Evolutionary conservation across 1,284 basidiomycete species (phyloP).

Genomic region (Waitea zeae): DNA sequence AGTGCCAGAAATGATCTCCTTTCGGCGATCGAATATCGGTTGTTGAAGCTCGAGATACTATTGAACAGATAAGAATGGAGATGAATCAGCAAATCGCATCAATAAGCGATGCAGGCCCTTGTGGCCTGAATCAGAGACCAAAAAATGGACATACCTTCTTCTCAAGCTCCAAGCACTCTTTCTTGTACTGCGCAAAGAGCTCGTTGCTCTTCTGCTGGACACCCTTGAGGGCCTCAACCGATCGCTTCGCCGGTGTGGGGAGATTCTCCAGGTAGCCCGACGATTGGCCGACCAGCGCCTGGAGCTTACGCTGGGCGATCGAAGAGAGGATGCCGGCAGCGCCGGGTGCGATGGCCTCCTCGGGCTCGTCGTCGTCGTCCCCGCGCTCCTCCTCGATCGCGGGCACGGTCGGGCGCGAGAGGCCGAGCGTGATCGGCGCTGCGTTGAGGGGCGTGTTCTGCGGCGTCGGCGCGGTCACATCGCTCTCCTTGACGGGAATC

Average conservation of each 20-base stretch:
- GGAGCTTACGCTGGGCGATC: slow-evolving; percentile 49
- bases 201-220: slow-evolving; percentile 88
- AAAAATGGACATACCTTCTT: slow-evolving; percentile 89
- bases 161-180: slow-evolving; percentile 91
- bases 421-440: slow-evolving; percentile 45
- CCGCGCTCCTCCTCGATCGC: slow-evolving; percentile 55
- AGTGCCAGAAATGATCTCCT: slow-evolving; percentile 70
- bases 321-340: slow-evolving; percentile 32
- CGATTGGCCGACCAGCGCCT: slow-evolving; percentile 56
- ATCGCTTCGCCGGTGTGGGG: slow-evolving; percentile 68
- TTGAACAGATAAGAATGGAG: too few relatives aligned
- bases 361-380: slow-evolving; percentile 25
- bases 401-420: slow-evolving; percentile 52
- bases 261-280: slow-evolving; percentile 82
- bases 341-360: slow-evolving; percentile 12
- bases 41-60: slow-evolving; percentile 77
- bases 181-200: slow-evolving; percentile 91
- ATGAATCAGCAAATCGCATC: slow-evolving; percentile 1
- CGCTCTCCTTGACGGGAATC: slow-evolving; percentile 24
- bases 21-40: slow-evolving; percentile 80
- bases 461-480: slow-evolving; percentile 55
- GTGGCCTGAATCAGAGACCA: not conserved
- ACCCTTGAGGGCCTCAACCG: slow-evolving; percentile 87
- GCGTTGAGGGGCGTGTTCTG: slow-evolving; percentile 68
- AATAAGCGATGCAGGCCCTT: not conserved